Percentiles rank a stretch among this genome's conserved stretches.
phyloP scores from a whole-genome alignment of 495 filamentous ascomycete genomes.

The Cudoniella acicularis region DNA sequence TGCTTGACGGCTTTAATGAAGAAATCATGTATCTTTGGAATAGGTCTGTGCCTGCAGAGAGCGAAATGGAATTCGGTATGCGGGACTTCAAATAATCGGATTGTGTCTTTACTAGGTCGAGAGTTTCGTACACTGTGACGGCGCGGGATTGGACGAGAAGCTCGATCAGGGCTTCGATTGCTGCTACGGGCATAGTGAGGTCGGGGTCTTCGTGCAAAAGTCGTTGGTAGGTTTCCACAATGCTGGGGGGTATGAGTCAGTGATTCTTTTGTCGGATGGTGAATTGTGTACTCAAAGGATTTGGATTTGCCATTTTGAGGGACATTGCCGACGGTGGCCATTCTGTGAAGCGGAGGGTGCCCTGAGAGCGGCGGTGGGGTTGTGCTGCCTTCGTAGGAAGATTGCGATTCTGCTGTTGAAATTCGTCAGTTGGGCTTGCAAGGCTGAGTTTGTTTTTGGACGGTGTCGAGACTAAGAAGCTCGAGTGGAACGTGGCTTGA shows the following conservation, averaged over 20 bases:
- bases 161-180: slow-evolving; percentile 88
- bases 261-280: not conserved
- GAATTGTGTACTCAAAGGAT: slow-evolving; percentile 20
- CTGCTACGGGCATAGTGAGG: slow-evolving; percentile 91
- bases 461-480: not conserved
- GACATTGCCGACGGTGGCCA: slow-evolving; percentile 21
- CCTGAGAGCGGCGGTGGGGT: slow-evolving; percentile 22
- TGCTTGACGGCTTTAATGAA: slow-evolving; percentile 38
- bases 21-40: slow-evolving; percentile 91
- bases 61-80: slow-evolving; percentile 81
- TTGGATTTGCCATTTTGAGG: slow-evolving; percentile 12
- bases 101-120: slow-evolving; percentile 73
- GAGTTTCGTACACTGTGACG: slow-evolving; percentile 87
- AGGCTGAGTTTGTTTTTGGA: slow-evolving; percentile 15
- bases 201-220: slow-evolving; percentile 65
- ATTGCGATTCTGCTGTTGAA: not conserved
- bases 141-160: slow-evolving; percentile 72
- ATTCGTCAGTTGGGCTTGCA: slow-evolving; percentile 1
- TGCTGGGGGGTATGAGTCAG: slow-evolving; percentile 34
- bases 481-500: slow-evolving; percentile 1
- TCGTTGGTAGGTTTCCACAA: slow-evolving; percentile 48
- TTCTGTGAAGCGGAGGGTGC: slow-evolving; percentile 23
- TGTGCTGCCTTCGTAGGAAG: slow-evolving; percentile 21
- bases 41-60: slow-evolving; percentile 90
- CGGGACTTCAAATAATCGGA: slow-evolving; percentile 68